These are phyloP conservation scores for Penicillium crystallinum DNA, from an alignment of 495 filamentous ascomycete genomes.

Conservation along the genomic window DNA sequence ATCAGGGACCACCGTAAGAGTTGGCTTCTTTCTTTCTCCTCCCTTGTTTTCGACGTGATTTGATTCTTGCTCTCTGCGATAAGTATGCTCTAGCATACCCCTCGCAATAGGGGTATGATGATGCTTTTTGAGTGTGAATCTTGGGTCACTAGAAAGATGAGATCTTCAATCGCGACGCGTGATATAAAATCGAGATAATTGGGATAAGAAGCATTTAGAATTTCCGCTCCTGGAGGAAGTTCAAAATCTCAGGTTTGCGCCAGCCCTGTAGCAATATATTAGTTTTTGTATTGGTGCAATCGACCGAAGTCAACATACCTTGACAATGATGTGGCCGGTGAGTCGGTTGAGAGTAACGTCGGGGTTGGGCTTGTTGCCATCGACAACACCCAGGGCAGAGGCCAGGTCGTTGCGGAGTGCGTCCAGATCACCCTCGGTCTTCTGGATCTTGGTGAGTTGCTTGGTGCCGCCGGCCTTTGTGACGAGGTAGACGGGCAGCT, in stretches of 20 bases:
- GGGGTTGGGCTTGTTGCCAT: slow-evolving; percentile 24
- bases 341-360: slow-evolving; percentile 53
- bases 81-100: slow-evolving; percentile 8
- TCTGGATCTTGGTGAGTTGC: slow-evolving; percentile 69
- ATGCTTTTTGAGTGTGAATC: background rate
- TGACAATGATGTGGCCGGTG: slow-evolving; percentile 60
- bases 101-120: slow-evolving; percentile 1
- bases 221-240: slow-evolving; percentile 44
- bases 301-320: slow-evolving; percentile 36
- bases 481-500: slow-evolving; percentile 74
- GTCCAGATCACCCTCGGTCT: slow-evolving; percentile 65
- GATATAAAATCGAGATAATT: slow-evolving; percentile 4
- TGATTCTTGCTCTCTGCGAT: slow-evolving; percentile 7
- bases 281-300: background rate
- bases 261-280: slow-evolving; percentile 35
- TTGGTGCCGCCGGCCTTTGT: slow-evolving; percentile 72
- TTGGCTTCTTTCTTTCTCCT: slow-evolving; percentile 6
- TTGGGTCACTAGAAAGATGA: background rate
- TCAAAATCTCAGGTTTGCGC: slow-evolving; percentile 46
- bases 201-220: slow-evolving; percentile 29
- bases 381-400: slow-evolving; percentile 42
- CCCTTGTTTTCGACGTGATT: slow-evolving; percentile 7
- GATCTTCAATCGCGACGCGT: background rate
- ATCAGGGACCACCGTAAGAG: slow-evolving; percentile 1
- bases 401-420: slow-evolving; percentile 51